phyloP scores from a whole-genome alignment of 148 eudicot species.

The Oxyria digyna region DNA sequence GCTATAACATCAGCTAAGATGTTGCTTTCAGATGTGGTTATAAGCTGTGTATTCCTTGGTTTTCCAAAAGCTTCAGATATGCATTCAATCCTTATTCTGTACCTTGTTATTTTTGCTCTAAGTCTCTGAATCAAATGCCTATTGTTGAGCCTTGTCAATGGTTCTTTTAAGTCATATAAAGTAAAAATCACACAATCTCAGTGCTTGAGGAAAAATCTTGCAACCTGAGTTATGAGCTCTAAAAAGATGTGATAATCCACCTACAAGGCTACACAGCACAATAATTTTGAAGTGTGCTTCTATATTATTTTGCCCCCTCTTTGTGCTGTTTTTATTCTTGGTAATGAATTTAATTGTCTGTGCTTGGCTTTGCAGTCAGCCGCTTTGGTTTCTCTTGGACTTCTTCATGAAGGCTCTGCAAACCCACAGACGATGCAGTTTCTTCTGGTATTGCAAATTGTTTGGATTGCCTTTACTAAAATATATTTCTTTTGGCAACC shows the following conservation, averaged over 20 bases:
- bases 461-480: neutral
- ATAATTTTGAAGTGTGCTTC: neutral
- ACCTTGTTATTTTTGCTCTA: neutral
- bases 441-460: slow-evolving; percentile 52
- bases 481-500: neutral
- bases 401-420: slow-evolving; percentile 89
- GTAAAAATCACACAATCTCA: neutral
- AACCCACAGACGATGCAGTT: slow-evolving; percentile 90
- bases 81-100: neutral
- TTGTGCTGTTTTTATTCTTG: neutral
- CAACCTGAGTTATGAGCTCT: neutral
- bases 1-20: neutral
- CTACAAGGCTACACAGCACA: neutral
- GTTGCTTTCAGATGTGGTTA: neutral
- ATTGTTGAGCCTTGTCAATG: neutral
- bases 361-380: slow-evolving; percentile 57
- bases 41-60: neutral
- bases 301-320: neutral
- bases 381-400: slow-evolving; percentile 89
- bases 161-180: neutral
- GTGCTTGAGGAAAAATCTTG: neutral
- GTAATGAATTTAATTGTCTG: neutral
- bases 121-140: neutral
- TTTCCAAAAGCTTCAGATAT: neutral
- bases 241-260: neutral